A percentile compares a stretch with the other conserved stretches of the same genome.
These are phyloP conservation scores for Psilocybe subaeruginosa DNA, from an alignment of 768 basidiomycete genomes.

Conservation along the genomic window DNA sequence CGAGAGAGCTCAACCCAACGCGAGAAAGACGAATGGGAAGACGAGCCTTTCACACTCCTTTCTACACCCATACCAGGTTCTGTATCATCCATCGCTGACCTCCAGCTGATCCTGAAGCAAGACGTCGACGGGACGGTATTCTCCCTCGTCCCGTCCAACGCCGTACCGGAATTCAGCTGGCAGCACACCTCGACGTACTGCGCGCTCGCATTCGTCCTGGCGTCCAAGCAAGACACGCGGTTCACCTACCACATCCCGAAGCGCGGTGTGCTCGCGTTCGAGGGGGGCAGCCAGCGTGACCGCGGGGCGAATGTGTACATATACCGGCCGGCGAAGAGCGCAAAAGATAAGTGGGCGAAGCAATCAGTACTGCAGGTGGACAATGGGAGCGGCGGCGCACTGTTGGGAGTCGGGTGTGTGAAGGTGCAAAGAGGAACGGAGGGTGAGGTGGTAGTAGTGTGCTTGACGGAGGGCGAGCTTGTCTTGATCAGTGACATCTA, in stretches of 20 bases:
- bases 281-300: slow-evolving; percentile 62
- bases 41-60: slow-evolving; percentile 56
- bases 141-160: slow-evolving; percentile 39
- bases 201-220: slow-evolving; percentile 91
- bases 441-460: slow-evolving; percentile 52
- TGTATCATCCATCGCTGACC: slow-evolving; percentile 13
- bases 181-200: slow-evolving; percentile 82
- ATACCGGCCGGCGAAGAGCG: slow-evolving; percentile 59
- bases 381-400: slow-evolving; percentile 68
- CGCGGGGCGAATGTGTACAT: slow-evolving; percentile 86
- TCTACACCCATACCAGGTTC: slow-evolving; percentile 71
- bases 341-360: slow-evolving; percentile 65
- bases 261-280: slow-evolving; percentile 76
- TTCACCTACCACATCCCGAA: slow-evolving; percentile 77
- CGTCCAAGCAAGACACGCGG: slow-evolving; percentile 87
- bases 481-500: slow-evolving; percentile 52
- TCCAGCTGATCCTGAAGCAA: slow-evolving; percentile 67
- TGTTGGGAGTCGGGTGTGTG: slow-evolving; percentile 75
- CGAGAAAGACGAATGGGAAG: slow-evolving; percentile 24
- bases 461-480: slow-evolving; percentile 78
- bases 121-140: slow-evolving; percentile 76
- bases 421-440: slow-evolving; percentile 29
- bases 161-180: slow-evolving; percentile 50
- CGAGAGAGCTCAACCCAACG: slow-evolving; percentile 3
- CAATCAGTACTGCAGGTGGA: slow-evolving; percentile 83